Evolutionary conservation across 257 asterid genomes (phyloP).

Genomic region (Primulina huaijiensis): DNA sequence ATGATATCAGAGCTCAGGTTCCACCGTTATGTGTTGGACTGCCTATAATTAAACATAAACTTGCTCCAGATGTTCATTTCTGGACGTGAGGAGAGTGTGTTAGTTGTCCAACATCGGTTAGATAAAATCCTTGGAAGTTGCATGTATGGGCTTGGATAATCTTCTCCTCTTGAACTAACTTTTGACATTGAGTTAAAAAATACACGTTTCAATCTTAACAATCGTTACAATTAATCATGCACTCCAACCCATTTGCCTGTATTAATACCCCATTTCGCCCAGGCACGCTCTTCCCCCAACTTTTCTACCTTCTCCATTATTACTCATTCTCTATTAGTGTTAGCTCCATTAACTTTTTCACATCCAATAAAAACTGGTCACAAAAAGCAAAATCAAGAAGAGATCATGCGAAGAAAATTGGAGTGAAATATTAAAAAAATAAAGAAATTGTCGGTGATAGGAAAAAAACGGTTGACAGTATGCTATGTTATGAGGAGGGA

Average conservation of each 20-base stretch:
- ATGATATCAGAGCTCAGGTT: no score
- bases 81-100: no score
- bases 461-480: conserved; percentile 34
- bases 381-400: not conserved
- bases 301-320: conserved; percentile 20
- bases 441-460: not conserved
- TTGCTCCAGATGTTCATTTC: no score
- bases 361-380: not conserved
- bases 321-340: not conserved
- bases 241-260: conserved; percentile 23
- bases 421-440: not conserved
- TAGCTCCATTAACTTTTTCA: not conserved
- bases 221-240: conserved; percentile 20
- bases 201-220: no score
- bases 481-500: conserved; percentile 1
- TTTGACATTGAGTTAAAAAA: no score
- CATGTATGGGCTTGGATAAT: no score
- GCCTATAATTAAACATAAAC: no score
- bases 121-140: no score
- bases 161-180: no score
- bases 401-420: conserved; percentile 8
- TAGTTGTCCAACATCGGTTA: no score
- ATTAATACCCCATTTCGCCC: conserved; percentile 28
- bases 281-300: conserved; percentile 28
- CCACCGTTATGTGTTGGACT: no score